Evolutionary conservation across 1,284 basidiomycete species (phyloP).

Genomic region (Leccinum griseonigrum): DNA sequence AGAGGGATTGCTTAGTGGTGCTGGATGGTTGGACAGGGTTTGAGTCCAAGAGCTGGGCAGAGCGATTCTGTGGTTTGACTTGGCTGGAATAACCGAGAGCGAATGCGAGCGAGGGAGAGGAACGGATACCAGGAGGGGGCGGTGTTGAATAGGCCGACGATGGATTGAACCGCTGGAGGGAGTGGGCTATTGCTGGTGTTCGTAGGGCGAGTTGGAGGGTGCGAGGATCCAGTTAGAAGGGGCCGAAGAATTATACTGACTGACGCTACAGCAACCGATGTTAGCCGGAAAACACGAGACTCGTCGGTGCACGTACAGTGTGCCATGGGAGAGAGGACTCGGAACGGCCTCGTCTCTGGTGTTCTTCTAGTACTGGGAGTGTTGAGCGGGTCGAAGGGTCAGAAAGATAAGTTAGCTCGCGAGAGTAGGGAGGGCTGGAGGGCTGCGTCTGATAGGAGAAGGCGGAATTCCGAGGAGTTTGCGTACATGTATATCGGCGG

Average conservation of each 20-base stretch:
- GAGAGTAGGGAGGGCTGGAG: constrained; percentile 30
- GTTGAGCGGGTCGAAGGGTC: constrained; percentile 25
- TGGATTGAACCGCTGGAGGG: constrained; percentile 57
- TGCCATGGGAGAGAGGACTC: constrained; percentile 30
- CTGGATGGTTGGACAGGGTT: constrained; percentile 21
- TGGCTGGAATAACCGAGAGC: constrained; percentile 56
- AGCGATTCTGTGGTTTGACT: constrained; percentile 40
- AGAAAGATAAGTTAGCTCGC: constrained; percentile 33
- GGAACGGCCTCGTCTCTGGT: constrained; percentile 31
- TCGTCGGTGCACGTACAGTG: constrained; percentile 20
- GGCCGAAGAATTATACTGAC: constrained; percentile 41
- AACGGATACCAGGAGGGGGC: constrained; percentile 57
- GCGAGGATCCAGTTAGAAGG: constrained; percentile 35
- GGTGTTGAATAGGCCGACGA: constrained; percentile 65
- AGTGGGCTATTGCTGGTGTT: constrained; percentile 52
- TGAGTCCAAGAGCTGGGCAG: constrained; percentile 36
- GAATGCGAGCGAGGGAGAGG: constrained; percentile 68
- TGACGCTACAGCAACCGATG: constrained; percentile 15
- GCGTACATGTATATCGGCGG: constrained; percentile 63
- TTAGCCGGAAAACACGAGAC: constrained; percentile 6
- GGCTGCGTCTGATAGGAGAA: constrained; percentile 34
- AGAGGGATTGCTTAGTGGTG: constrained; percentile 13
- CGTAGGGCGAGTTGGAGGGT: constrained; percentile 45
- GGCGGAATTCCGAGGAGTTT: constrained; percentile 43
- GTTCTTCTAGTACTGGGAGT: constrained; percentile 33